Conservation (phyloP, 257 asterid species). For the Verbascum thapsus region DNA sequence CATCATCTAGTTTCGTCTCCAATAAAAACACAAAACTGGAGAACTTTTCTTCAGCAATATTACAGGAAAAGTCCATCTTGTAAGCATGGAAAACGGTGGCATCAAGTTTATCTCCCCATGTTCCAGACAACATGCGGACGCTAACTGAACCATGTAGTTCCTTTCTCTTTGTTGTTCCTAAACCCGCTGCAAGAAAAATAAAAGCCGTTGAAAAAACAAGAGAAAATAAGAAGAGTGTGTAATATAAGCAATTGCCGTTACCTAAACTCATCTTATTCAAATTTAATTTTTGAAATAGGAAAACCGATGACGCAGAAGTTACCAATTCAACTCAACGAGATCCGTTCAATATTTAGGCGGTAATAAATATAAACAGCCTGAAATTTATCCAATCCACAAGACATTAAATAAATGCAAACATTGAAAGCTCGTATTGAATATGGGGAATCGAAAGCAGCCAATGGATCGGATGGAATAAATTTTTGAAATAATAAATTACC, state of each 20-base stretch:
- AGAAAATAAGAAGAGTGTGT: not conserved
- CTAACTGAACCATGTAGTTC: constrained; percentile 80
- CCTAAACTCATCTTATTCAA: not conserved
- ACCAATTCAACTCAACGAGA: not conserved
- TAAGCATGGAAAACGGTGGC: constrained; percentile 60
- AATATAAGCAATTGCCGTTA: not conserved
- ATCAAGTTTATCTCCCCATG: constrained; percentile 59
- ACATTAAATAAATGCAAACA: not conserved
- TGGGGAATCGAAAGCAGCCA: not conserved
- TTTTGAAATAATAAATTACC: too few relatives aligned
- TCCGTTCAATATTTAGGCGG: not conserved
- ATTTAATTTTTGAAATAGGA: not conserved
- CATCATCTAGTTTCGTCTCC: constrained; percentile 77
- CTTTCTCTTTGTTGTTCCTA: constrained; percentile 95
- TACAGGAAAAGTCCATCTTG: constrained; percentile 71
- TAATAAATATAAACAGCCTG: not conserved
- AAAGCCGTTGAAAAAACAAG: not conserved
- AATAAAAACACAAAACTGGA: constrained; percentile 75
- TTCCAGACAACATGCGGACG: constrained; percentile 55
- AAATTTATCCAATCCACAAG: not conserved
- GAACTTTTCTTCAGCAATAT: constrained; percentile 46
- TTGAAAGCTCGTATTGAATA: not conserved
- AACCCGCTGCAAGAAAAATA: constrained; percentile 29
- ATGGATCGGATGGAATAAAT: not conserved
- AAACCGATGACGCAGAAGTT: not conserved